Evolutionary conservation across 371 early-diverging fungal genomes (phyloP).

Genomic region (Thermomucor indicae-seudaticae): DNA sequence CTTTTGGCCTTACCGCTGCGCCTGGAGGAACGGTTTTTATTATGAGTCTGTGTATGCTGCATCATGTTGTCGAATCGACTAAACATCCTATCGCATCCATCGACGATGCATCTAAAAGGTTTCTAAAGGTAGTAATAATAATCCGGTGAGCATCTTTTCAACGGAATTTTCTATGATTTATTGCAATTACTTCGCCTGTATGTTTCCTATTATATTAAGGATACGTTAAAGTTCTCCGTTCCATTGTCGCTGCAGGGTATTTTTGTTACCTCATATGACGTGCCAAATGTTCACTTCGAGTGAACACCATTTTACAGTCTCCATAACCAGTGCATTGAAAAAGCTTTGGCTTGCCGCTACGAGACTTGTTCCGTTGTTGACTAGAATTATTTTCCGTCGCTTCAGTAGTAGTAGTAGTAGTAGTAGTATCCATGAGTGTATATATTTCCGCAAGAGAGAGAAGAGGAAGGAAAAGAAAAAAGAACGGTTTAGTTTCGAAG

Average conservation of each 20-base stretch:
- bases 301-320: slow-evolving; percentile 51
- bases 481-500: no score
- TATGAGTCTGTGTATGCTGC: slow-evolving; percentile 59
- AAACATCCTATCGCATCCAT: slow-evolving; percentile 53
- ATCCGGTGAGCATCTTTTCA: background rate
- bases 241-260: background rate
- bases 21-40: slow-evolving; percentile 6
- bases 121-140: slow-evolving; percentile 20
- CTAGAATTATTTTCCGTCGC: background rate
- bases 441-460: background rate
- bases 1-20: background rate
- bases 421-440: background rate
- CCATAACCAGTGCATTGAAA: slow-evolving; percentile 51
- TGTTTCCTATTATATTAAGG: slow-evolving; percentile 22
- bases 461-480: background rate
- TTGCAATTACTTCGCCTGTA: slow-evolving; percentile 1
- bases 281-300: slow-evolving; percentile 50
- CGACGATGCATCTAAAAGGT: slow-evolving; percentile 57
- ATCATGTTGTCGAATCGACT: slow-evolving; percentile 66
- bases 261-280: slow-evolving; percentile 41
- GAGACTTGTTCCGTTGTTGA: slow-evolving; percentile 9
- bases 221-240: background rate
- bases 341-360: slow-evolving; percentile 32
- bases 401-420: background rate
- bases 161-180: background rate